Base-by-base conservation (phyloP, 257 asterid species). In the Scutellaria baicalensis region DNA sequence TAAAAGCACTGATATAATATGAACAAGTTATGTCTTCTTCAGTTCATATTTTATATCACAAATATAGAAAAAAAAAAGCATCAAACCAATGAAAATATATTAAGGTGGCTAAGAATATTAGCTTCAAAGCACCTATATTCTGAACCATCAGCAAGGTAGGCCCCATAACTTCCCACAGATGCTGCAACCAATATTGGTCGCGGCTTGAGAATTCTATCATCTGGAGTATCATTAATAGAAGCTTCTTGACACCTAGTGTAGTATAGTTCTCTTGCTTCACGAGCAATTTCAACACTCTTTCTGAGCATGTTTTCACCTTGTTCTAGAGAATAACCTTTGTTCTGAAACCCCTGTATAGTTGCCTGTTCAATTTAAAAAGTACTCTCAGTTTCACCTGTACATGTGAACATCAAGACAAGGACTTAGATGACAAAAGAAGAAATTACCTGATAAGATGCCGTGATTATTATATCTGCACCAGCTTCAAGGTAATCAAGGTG, bases 401-500 rank as follows among this genome's bases (percentile, higher is more conserved):
- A 9, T 12, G 33, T 3, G 31, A 4, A 52, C 50, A 38, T 27
- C 17, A 66, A 64, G 63, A 44, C 27, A 68, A 65, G 33, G 45
- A 63, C 61, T 39, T 48, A 43, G 18, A 67, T 6, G 43, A 21
- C 50, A 18, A 35, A 14, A 54, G 23, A 51, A 60, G 21, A 9
- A 42, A 18, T 56, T 59, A 87, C 97, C 93, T 92, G 97, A 83
- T 92, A 92, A 72, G 97, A 92, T 72, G 96, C 95, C 4, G 96
- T 79, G 55, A 89, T 78, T 55, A 89, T 83, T 65, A 91, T 79
- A 75, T 89, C 95, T 1, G 97, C 93, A 76, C 97, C 97, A 60
- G 97, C 93, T 76, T 92, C 96, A 70, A 92, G 89, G 83, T 92
- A 92, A 70, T 92, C 97, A 73, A 92, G 88, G 83, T 92, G 97